Evolutionary conservation across 257 asterid species (phyloP).

Genomic region (Solanum lycopersicoides): DNA sequence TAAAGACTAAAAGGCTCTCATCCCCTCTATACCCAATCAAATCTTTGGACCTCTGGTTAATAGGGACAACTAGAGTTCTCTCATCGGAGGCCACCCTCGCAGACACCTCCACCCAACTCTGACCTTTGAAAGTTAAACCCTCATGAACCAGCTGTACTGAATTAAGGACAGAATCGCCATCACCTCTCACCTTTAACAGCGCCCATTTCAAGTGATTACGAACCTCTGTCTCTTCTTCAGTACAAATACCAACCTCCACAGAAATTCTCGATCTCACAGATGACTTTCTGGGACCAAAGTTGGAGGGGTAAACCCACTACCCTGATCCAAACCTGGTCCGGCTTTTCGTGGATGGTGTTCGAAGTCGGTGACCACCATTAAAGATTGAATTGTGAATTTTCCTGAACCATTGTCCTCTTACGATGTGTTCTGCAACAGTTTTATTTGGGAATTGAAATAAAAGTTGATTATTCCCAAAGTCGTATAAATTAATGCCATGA

Average conservation of each 20-base stretch:
- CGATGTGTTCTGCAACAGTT: background rate
- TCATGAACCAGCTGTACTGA: background rate
- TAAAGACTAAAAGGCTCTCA: background rate
- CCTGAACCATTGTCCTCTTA: no score
- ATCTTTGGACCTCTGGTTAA: background rate
- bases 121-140: background rate
- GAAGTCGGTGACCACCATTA: background rate
- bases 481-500: background rate
- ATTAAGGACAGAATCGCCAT: background rate
- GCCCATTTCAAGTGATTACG: background rate
- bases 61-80: background rate
- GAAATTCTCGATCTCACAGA: background rate
- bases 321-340: background rate
- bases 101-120: background rate
- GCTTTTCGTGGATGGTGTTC: background rate
- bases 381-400: background rate
- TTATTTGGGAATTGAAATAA: background rate
- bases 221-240: background rate
- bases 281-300: background rate
- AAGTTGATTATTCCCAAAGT: background rate
- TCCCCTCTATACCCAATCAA: background rate
- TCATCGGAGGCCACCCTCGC: background rate
- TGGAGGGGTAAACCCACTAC: background rate
- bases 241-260: background rate
- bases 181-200: background rate